A percentile compares a stretch with the other conserved stretches of the same genome.
Evolutionary conservation across 768 basidiomycete species (phyloP).

Genomic region (Suillus bovinus): DNA sequence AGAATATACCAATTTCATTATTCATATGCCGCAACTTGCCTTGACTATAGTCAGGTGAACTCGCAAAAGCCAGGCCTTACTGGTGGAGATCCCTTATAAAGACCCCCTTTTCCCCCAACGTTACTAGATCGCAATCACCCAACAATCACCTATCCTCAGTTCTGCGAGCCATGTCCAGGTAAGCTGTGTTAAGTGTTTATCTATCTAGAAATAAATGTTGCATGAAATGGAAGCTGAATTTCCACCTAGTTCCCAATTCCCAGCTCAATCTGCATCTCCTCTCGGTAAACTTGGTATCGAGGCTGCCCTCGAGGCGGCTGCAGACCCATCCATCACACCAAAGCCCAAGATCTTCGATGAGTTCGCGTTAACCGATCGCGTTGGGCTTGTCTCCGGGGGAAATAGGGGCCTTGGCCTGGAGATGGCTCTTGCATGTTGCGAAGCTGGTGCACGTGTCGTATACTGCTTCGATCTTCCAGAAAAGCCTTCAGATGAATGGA

Average conservation of each 20-base stretch:
- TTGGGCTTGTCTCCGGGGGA: constrained; percentile 63
- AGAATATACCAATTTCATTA: not conserved
- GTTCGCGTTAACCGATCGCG: constrained; percentile 56
- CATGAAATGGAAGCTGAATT: not conserved
- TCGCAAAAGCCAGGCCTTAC: not conserved
- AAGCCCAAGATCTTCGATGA: constrained; percentile 59
- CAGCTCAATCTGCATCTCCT: constrained; percentile 49
- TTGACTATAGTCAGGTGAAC: not conserved
- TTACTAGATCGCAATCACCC: not conserved
- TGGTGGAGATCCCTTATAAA: not conserved
- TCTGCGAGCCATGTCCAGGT: not conserved
- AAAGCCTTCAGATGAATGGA: constrained; percentile 59
- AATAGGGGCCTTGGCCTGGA: constrained; percentile 80
- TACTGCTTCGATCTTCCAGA: constrained; percentile 69
- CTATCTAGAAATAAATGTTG: not conserved
- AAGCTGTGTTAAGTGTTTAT: not conserved
- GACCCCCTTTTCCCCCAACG: not conserved
- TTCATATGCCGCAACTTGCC: not conserved
- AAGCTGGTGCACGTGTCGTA: constrained; percentile 68
- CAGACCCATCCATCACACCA: constrained; percentile 33
- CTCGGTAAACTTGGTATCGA: constrained; percentile 63
- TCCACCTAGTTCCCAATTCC: constrained; percentile 14
- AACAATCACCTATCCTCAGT: no score
- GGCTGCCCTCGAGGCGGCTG: constrained; percentile 50
- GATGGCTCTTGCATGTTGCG: constrained; percentile 72